These are phyloP conservation scores for Entomortierella parvispora DNA, from an alignment of 192 early-diverging fungal species.

Conservation along the genomic window DNA sequence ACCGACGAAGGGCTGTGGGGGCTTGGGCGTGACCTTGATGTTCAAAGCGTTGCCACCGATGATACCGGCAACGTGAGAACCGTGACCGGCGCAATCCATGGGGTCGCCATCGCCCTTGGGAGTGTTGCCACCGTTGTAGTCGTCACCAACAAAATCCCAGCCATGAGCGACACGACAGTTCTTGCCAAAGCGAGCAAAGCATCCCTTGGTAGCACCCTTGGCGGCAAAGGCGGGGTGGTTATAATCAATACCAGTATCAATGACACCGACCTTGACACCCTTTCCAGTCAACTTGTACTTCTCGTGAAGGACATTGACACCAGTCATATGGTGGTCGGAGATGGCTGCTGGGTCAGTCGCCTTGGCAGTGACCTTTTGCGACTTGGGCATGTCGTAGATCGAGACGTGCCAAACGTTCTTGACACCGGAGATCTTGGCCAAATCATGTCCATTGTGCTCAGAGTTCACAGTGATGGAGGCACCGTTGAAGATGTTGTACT, in stretches of 20 bases:
- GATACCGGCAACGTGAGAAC: conserved; percentile 77
- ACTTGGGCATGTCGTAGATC: conserved; percentile 28
- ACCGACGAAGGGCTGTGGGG: conserved; percentile 65
- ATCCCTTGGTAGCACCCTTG: conserved; percentile 34
- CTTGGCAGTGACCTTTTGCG: conserved; percentile 17
- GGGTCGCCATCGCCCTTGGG: conserved; percentile 64
- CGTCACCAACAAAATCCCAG: conserved; percentile 70
- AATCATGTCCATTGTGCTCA: conserved; percentile 22
- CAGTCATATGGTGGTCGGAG: conserved; percentile 56
- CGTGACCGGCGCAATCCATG: conserved; percentile 71
- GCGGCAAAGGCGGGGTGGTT: conserved; percentile 72
- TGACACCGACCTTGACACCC: conserved; percentile 64
- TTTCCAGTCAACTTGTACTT: conserved; percentile 49
- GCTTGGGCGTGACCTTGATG: conserved; percentile 34
- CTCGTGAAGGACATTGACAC: conserved; percentile 48
- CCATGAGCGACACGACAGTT: conserved; percentile 67
- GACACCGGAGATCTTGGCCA: conserved; percentile 37
- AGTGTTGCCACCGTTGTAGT: conserved; percentile 19
- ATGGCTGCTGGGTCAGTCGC: conserved; percentile 23
- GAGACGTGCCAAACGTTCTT: conserved; percentile 61
- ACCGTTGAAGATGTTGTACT: conserved; percentile 58
- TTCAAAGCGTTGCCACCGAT: conserved; percentile 69
- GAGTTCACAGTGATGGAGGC: conserved; percentile 54
- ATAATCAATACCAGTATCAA: conserved; percentile 68
- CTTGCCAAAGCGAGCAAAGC: conserved; percentile 68